Evolutionary conservation across 1,139 yeast genomes (phyloP), one percentile per base, ranked within the genome.

Genomic region (Suhomyces yuchorum): DNA sequence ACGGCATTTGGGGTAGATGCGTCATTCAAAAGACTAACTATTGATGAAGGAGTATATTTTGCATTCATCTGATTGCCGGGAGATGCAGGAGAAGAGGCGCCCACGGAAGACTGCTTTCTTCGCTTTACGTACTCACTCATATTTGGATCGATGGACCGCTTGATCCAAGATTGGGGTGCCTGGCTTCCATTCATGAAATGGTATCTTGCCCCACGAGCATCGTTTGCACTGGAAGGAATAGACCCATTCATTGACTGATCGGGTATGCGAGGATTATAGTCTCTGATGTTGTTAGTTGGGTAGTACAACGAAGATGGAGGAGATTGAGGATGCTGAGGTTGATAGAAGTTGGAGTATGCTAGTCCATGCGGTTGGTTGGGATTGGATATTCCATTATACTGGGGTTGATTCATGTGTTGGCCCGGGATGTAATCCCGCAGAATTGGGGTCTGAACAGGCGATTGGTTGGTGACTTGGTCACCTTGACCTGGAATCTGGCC

Each of bases 1-100:
- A 37, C 20, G 8, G 46, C 37, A 8, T 40, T 40, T 9, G 56
- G 56, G 1, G 56, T 44, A 14, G 44, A 45, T 12, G 50, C 37
- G 17, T 57, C 61, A 38, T 60, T 61, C 17, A 62, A 51, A 9
- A 61, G 51, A 26, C 54, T 58, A 32, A 52, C 54, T 11, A 60
- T 60, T 4, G 63, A 56, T 1, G 63, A 50, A 9, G 60, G 49
- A 22, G 56, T 50, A 39, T 28, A 50, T 22, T 45, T 51, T 30
- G 44, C 24, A 20, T 19, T 19, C 33, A 26, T 8, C 3, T 24
- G 20, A 18, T 15, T 22, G 17, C 17, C 15, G 23, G 42, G 36
- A 8, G 43, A 40, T 23, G 43, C 37, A 2, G 43, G 43, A 8
- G 37, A 22, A 15, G 43, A 17, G 11, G 23, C 22, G 2, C 43